Evolutionary conservation across 164 flowering plant species (phyloP).

Genomic region (Nymphaea thermarum): DNA sequence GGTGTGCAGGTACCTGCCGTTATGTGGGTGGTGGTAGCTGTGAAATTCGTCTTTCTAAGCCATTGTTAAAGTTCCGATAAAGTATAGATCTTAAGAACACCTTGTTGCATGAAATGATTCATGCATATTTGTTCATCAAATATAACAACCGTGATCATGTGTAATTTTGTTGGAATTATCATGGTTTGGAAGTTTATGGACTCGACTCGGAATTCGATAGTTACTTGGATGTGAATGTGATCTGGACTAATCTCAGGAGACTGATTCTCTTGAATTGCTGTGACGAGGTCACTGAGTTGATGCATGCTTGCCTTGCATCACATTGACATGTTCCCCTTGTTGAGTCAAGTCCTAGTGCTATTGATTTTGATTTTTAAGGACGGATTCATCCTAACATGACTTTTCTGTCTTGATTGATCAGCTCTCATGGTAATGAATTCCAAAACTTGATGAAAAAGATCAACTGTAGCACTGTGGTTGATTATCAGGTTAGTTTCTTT

Average conservation of each 20-base stretch:
- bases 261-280: not conserved
- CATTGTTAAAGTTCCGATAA: constrained; percentile 10
- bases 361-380: not conserved
- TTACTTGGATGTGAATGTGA: not conserved
- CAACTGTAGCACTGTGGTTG: constrained; percentile 8
- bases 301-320: not conserved
- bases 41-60: constrained; percentile 13
- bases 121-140: constrained; percentile 11
- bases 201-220: not conserved
- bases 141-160: constrained; percentile 7
- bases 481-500: constrained; percentile 11
- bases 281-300: not conserved
- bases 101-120: constrained; percentile 14
- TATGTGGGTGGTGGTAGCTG: constrained; percentile 8
- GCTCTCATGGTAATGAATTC: constrained; percentile 10
- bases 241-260: not conserved
- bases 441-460: constrained; percentile 11
- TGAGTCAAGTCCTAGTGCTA: not conserved
- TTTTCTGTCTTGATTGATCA: constrained; percentile 1
- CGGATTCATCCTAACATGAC: not conserved
- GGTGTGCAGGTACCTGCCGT: constrained; percentile 9
- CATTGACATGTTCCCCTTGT: not conserved
- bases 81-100: constrained; percentile 11
- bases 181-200: not conserved
- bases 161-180: not conserved